Evolutionary conservation across 208 protist genomes (phyloP).

Genomic region (Crithidia bombi): DNA sequence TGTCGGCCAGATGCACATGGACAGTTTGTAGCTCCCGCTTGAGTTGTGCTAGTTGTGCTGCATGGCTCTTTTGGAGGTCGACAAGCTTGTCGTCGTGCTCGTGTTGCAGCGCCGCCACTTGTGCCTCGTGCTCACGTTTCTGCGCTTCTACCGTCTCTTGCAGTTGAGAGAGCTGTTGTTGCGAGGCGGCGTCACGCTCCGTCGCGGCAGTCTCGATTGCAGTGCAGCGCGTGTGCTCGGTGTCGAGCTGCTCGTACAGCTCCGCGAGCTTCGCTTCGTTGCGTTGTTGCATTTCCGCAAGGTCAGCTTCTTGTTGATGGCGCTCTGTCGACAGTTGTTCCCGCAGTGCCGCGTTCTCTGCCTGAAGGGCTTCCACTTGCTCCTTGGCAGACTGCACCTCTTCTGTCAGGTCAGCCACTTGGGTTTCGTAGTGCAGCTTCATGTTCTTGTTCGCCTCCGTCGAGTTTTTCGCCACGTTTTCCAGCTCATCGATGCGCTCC

Average conservation of each 20-base stretch:
- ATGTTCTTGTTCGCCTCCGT: constrained; percentile 6
- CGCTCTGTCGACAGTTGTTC: neutral
- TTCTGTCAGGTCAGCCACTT: constrained; percentile 7
- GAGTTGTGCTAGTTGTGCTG: constrained; percentile 19
- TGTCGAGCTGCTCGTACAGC: constrained; percentile 1
- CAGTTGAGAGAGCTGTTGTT: constrained; percentile 19
- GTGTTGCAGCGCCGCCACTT: constrained; percentile 10
- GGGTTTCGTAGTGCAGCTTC: constrained; percentile 18
- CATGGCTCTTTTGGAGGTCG: constrained; percentile 7
- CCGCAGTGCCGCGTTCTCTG: constrained; percentile 1
- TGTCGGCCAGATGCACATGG: neutral
- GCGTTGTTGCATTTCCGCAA: constrained; percentile 1
- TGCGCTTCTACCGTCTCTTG: neutral
- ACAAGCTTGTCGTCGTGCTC: neutral
- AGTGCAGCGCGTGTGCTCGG: neutral
- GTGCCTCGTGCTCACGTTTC: constrained; percentile 9
- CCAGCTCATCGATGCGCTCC: constrained; percentile 6
- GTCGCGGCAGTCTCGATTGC: neutral
- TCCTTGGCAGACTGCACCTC: constrained; percentile 1
- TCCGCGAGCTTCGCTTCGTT: neutral
- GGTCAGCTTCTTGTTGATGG: neutral
- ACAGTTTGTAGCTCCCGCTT: neutral
- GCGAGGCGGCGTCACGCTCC: constrained; percentile 16
- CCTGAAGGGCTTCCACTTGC: constrained; percentile 6
- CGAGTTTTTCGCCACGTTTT: neutral